phyloP scores from a whole-genome alignment of 768 basidiomycete species.

The Rhizopogon salebrosus region DNA sequence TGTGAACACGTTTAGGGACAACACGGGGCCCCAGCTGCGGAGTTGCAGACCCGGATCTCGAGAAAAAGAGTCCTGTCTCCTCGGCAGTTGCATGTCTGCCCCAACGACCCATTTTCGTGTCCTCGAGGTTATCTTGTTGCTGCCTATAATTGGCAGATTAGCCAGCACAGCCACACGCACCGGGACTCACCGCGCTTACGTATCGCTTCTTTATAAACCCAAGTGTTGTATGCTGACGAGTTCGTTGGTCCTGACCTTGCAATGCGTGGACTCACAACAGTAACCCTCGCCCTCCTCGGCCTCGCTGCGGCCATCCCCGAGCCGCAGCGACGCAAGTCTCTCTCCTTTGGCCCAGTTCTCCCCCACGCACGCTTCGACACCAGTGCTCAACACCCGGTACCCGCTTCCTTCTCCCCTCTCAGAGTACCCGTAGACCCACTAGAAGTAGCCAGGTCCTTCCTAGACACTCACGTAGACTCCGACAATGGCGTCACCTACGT shows the following conservation, averaged over 20 bases:
- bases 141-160: not conserved
- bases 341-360: conserved; percentile 82
- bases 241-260: not conserved
- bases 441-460: conserved; percentile 59
- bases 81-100: not conserved
- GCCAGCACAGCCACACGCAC: not conserved
- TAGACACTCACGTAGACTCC: conserved; percentile 34
- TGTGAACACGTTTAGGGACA: no score
- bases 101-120: not conserved
- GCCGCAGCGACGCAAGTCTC: conserved; percentile 62
- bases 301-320: conserved; percentile 40
- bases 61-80: no score
- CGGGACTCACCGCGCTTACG: conserved; percentile 1
- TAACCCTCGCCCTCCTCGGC: conserved; percentile 55
- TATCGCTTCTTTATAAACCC: not conserved
- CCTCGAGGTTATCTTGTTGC: not conserved
- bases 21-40: no score
- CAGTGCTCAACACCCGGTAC: conserved; percentile 28
- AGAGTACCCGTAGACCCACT: conserved; percentile 41
- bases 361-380: conserved; percentile 66
- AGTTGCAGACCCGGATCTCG: not conserved
- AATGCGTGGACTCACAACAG: conserved; percentile 66
- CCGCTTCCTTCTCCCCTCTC: conserved; percentile 30
- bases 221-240: no score
- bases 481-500: conserved; percentile 39